phyloP scores from a whole-genome alignment of 169 alveolate species.

The Ichthyophthirius multifiliis region DNA sequence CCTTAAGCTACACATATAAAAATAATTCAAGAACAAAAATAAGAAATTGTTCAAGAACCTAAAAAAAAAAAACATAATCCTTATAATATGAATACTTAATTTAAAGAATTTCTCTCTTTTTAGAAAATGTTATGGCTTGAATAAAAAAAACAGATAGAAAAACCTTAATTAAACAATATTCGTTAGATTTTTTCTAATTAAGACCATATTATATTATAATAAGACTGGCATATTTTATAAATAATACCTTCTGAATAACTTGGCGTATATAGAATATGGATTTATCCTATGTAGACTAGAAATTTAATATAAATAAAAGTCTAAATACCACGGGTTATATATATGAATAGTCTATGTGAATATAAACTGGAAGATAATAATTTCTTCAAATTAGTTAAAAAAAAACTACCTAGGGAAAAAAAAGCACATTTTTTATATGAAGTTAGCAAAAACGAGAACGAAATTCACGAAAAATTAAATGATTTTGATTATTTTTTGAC shows the following conservation, averaged over 20 bases:
- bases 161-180: constrained; percentile 39
- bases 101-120: constrained; percentile 67
- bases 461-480: constrained; percentile 56
- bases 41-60: constrained; percentile 35
- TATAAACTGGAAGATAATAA: constrained; percentile 40
- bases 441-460: constrained; percentile 66
- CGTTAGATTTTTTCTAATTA: constrained; percentile 36
- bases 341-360: constrained; percentile 56
- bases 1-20: no score
- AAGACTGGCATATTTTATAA: constrained; percentile 72
- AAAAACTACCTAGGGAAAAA: constrained; percentile 81
- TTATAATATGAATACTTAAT: constrained; percentile 56
- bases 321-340: constrained; percentile 67
- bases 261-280: constrained; percentile 80
- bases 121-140: constrained; percentile 61
- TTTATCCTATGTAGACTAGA: constrained; percentile 43
- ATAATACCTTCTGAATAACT: constrained; percentile 60
- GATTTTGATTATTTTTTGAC: constrained; percentile 60
- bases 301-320: constrained; percentile 59
- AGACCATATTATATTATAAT: constrained; percentile 52
- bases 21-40: constrained; percentile 41
- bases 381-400: constrained; percentile 57
- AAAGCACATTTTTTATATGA: constrained; percentile 67
- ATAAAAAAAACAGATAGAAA: constrained; percentile 57
- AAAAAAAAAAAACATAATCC: constrained; percentile 48